phyloP scores from a whole-genome alignment of 805 yeast genomes.

The Torulaspora indica region DNA sequence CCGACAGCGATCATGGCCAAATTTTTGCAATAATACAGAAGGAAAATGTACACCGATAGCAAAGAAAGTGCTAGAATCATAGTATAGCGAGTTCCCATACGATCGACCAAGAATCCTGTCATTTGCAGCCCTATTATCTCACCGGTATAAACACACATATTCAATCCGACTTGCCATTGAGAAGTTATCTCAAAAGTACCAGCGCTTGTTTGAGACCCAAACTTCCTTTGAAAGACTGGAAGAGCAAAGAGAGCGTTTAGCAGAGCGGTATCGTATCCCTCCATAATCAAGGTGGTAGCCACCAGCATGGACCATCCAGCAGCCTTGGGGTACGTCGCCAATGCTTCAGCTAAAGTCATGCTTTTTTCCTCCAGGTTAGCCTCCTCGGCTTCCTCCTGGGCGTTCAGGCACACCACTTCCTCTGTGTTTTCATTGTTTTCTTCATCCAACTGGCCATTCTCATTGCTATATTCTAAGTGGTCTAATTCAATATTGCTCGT shows the following conservation, averaged over 20 bases:
- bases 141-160: slow-evolving; percentile 36
- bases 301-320: slow-evolving; percentile 45
- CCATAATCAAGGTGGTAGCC: slow-evolving; percentile 45
- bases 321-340: slow-evolving; percentile 43
- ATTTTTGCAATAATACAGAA: slow-evolving; percentile 44
- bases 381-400: slow-evolving; percentile 17
- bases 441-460: slow-evolving; percentile 1
- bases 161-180: slow-evolving; percentile 40
- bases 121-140: slow-evolving; percentile 44
- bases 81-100: slow-evolving; percentile 45
- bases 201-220: slow-evolving; percentile 35
- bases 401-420: slow-evolving; percentile 4
- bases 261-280: slow-evolving; percentile 45
- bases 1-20: slow-evolving; percentile 40
- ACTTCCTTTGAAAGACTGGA: slow-evolving; percentile 42
- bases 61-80: slow-evolving; percentile 33
- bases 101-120: slow-evolving; percentile 44
- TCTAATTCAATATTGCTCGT: slow-evolving; percentile 6
- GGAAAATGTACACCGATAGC: slow-evolving; percentile 41
- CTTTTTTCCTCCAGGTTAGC: slow-evolving; percentile 26
- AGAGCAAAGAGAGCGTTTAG: slow-evolving; percentile 43
- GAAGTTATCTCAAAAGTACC: slow-evolving; percentile 37
- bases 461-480: slow-evolving; percentile 13
- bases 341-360: slow-evolving; percentile 35
- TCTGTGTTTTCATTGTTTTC: slow-evolving; percentile 5